phyloP scores from a whole-genome alignment of 164 flowering plant genomes.

The Vitis rotundifolia region DNA sequence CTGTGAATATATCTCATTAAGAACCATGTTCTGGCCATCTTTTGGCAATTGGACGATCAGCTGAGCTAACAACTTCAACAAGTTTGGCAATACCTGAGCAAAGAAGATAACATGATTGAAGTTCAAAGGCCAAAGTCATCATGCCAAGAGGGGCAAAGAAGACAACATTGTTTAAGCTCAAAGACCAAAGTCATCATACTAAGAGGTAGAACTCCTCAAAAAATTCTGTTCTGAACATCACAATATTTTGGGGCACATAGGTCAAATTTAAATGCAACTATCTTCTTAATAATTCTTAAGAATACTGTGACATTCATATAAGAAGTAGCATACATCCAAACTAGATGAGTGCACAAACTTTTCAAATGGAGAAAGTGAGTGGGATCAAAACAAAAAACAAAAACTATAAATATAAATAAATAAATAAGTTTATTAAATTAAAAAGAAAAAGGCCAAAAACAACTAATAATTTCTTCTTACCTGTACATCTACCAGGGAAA shows the following conservation, averaged over 20 bases:
- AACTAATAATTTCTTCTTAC: slow-evolving; percentile 30
- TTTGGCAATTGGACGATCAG: slow-evolving; percentile 56
- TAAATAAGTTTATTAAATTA: background rate
- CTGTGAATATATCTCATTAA: slow-evolving; percentile 64
- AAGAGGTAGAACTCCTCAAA: background rate
- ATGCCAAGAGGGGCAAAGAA: no score
- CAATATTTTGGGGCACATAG: background rate
- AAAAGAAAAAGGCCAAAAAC: background rate
- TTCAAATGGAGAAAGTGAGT: background rate
- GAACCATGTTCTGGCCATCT: slow-evolving; percentile 66
- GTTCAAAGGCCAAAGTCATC: background rate
- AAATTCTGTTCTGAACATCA: background rate
- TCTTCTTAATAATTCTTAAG: background rate
- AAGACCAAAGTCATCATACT: background rate
- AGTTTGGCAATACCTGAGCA: slow-evolving; percentile 73
- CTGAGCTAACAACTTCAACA: slow-evolving; percentile 80
- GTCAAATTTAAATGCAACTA: background rate
- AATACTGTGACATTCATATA: background rate
- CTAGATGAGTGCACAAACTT: background rate
- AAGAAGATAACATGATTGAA: background rate
- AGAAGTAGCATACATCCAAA: background rate
- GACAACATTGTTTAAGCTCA: no score
- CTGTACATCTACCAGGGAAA: slow-evolving; percentile 83
- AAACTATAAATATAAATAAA: background rate
- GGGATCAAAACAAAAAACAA: background rate